Evolutionary conservation across 2,329 filamentous ascomycete species (phyloP).

Genomic region (Ophiostoma fasciatum): DNA sequence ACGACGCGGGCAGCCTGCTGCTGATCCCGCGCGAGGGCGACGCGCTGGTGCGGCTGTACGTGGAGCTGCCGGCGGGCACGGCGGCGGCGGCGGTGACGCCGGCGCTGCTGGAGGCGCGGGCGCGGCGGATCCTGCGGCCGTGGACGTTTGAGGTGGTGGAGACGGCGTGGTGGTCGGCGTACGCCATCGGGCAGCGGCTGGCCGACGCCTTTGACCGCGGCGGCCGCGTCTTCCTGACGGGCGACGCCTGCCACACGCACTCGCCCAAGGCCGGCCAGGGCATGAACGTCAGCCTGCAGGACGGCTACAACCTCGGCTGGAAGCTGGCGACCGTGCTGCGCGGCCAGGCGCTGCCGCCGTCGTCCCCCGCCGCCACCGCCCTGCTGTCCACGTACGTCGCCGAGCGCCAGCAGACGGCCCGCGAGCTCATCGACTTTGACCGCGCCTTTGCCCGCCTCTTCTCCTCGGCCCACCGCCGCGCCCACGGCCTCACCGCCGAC

Average conservation of each 20-base stretch:
- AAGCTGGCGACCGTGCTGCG: constrained; percentile 36
- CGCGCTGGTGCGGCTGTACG: too few relatives aligned
- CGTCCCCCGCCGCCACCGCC: too few relatives aligned
- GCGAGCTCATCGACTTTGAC: constrained; percentile 47
- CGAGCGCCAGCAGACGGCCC: constrained; percentile 36
- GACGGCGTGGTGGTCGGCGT: constrained; percentile 48
- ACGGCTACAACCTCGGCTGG: constrained; percentile 47
- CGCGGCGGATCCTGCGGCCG: constrained; percentile 35
- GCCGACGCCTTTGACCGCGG: constrained; percentile 52
- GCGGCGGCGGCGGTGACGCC: too few relatives aligned
- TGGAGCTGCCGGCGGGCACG: too few relatives aligned
- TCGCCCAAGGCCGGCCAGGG: constrained; percentile 51
- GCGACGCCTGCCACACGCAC: constrained; percentile 51
- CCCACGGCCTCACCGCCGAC: constrained; percentile 26
- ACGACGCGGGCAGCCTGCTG: constrained; percentile 41
- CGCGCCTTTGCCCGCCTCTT: constrained; percentile 38
- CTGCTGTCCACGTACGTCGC: constrained; percentile 37
- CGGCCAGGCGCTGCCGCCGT: constrained; percentile 24
- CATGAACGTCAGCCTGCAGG: constrained; percentile 44
- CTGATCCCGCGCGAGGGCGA: too few relatives aligned
- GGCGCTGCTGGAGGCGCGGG: too few relatives aligned
- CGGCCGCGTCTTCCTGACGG: constrained; percentile 42
- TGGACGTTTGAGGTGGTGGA: constrained; percentile 36
- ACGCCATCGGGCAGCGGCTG: constrained; percentile 49
- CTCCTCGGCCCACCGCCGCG: constrained; percentile 23